Percentiles rank a stretch among this genome's conserved stretches.
Conservation (phyloP, 306 rosid genomes). For the Boehmeria nivea region DNA sequence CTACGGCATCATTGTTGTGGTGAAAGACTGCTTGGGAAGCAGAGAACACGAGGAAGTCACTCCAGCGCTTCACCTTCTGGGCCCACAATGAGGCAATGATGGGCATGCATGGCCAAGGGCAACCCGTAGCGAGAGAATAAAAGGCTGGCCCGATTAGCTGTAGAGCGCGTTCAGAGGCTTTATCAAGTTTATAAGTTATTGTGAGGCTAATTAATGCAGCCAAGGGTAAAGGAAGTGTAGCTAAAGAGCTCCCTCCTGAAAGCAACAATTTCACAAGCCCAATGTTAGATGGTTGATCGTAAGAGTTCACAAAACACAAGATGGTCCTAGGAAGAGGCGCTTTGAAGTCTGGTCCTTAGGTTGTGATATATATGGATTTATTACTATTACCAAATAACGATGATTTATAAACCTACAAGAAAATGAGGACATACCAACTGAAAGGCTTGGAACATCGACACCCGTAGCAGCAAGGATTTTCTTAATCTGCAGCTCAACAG, state of each 20-base stretch:
- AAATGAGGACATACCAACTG: conserved; percentile 50
- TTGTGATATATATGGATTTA: no score
- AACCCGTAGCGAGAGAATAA: conserved; percentile 60
- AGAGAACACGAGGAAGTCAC: conserved; percentile 58
- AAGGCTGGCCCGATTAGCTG: conserved; percentile 63
- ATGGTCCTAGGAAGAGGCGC: no score
- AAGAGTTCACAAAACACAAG: no score
- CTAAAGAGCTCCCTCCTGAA: conserved; percentile 73
- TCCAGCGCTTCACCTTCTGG: conserved; percentile 87
- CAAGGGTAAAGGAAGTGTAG: conserved; percentile 88
- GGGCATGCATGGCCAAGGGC: conserved; percentile 92
- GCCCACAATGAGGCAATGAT: conserved; percentile 72
- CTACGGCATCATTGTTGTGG: conserved; percentile 76
- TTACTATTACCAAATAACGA: conserved; percentile 1
- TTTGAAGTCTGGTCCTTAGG: not conserved
- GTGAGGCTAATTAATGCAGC: conserved; percentile 85
- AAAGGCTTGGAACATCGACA: conserved; percentile 90
- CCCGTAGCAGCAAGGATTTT: conserved; percentile 83
- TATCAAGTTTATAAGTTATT: conserved; percentile 77
- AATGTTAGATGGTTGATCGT: no score
- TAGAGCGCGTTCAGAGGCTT: conserved; percentile 55
- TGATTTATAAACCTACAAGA: conserved; percentile 2
- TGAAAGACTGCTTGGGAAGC: conserved; percentile 85
- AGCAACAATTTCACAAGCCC: conserved; percentile 15
- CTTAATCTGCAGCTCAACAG: conserved; percentile 75